phyloP scores from a whole-genome alignment of 148 eudicot genomes.

The Dysphania ambrosioides region DNA sequence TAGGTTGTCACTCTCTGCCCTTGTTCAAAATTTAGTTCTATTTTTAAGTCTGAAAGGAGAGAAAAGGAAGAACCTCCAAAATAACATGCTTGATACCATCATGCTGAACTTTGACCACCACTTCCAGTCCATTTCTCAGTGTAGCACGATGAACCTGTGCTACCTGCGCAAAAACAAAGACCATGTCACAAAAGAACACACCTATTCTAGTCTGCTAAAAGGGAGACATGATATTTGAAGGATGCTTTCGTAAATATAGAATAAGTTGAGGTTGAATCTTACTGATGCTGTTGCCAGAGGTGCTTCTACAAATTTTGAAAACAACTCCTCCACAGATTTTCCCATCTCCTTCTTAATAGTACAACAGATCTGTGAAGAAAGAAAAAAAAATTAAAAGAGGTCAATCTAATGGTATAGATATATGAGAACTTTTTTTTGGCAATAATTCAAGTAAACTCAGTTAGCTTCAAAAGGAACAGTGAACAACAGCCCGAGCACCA shows the following conservation, averaged over 20 bases:
- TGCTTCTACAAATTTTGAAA: constrained; percentile 48
- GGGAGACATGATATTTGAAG: background rate
- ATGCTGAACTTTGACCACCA: constrained; percentile 96
- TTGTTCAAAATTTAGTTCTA: background rate
- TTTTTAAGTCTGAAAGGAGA: constrained; percentile 12
- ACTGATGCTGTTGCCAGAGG: constrained; percentile 98
- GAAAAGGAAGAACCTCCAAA: constrained; percentile 58
- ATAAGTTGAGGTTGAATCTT: constrained; percentile 29
- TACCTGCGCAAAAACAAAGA: constrained; percentile 51
- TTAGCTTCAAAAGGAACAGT: too few species aligned
- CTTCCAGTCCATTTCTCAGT: constrained; percentile 71
- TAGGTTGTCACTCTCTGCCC: constrained; percentile 8
- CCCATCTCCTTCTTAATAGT: constrained; percentile 76
- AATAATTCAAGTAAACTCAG: background rate
- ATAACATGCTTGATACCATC: constrained; percentile 78
- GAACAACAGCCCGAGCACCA: too few species aligned
- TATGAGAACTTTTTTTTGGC: background rate
- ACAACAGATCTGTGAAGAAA: constrained; percentile 48
- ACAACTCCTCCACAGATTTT: constrained; percentile 65
- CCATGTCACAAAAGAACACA: background rate
- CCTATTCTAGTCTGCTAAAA: background rate
- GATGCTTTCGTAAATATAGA: background rate
- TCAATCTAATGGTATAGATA: background rate
- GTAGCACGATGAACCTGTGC: constrained; percentile 99
- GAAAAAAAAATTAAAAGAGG: background rate